Conservation (phyloP, 345 rosid species). For the Gossypium herbaceum region DNA sequence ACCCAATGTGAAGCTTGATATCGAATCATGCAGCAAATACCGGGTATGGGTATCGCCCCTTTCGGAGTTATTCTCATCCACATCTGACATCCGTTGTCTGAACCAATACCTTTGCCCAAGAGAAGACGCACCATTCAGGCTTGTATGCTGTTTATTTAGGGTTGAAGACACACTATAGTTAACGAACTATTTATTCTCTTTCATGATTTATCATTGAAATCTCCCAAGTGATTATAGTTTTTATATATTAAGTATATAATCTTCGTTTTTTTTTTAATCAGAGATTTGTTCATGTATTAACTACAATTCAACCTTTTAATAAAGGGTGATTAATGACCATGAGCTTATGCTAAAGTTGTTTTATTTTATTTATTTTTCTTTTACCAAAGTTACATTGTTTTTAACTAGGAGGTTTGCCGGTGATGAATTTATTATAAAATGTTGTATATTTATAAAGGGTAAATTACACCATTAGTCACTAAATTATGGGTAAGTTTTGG, state of each 20-base stretch:
- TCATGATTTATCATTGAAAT: neutral
- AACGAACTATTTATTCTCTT: neutral
- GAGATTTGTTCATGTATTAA: neutral
- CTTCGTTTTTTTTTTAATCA: too few relatives aligned
- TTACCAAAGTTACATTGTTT: too few relatives aligned
- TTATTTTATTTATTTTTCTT: too few relatives aligned
- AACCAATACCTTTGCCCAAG: neutral
- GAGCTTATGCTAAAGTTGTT: too few relatives aligned
- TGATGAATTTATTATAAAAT: too few relatives aligned
- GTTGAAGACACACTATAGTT: neutral
- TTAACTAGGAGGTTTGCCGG: too few relatives aligned
- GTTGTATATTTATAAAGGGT: too few relatives aligned
- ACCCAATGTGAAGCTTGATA: conserved; percentile 43
- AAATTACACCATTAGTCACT: too few relatives aligned
- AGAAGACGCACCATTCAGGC: neutral
- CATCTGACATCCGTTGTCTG: neutral
- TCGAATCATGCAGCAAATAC: neutral
- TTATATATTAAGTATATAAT: neutral
- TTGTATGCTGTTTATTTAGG: neutral
- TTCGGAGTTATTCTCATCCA: neutral
- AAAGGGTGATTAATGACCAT: too few relatives aligned
- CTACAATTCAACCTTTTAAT: neutral
- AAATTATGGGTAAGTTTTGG: too few relatives aligned
- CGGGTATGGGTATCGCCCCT: neutral
- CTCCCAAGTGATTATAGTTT: neutral